Evolutionary conservation across 1,139 yeast species (phyloP).

Genomic region (Nakaseomyces bracarensis): DNA sequence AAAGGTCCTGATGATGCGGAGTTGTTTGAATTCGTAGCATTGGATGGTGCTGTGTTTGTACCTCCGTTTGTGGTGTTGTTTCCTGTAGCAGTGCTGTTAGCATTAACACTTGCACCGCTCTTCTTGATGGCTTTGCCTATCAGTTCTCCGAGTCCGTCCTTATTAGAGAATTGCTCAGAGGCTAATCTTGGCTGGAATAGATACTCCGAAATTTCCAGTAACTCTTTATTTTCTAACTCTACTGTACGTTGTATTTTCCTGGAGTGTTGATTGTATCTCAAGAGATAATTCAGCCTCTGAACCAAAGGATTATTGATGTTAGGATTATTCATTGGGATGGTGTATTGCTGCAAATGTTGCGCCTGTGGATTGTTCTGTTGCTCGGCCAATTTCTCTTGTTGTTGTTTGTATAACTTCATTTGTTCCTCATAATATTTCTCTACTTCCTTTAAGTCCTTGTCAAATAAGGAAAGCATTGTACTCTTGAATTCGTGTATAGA

Average conservation of each 20-base stretch:
- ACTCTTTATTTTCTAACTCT: slow-evolving; percentile 21
- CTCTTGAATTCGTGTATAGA: slow-evolving; percentile 30
- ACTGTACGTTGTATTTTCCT: slow-evolving; percentile 13
- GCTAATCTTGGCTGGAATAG: slow-evolving; percentile 25
- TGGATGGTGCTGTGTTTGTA: background rate
- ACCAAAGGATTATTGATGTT: slow-evolving; percentile 20
- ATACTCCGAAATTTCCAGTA: slow-evolving; percentile 23
- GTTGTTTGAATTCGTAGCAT: slow-evolving; percentile 9
- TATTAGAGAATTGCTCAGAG: slow-evolving; percentile 15
- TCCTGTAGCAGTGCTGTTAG: slow-evolving; percentile 9
- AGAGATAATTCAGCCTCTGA: slow-evolving; percentile 20
- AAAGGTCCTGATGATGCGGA: slow-evolving; percentile 14
- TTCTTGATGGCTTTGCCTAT: slow-evolving; percentile 25
- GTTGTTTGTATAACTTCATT: slow-evolving; percentile 16
- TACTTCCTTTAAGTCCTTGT: slow-evolving; percentile 24
- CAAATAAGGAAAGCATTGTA: slow-evolving; percentile 25
- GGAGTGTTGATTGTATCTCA: slow-evolving; percentile 11
- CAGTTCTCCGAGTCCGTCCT: slow-evolving; percentile 26
- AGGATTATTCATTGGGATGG: slow-evolving; percentile 5
- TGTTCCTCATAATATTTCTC: slow-evolving; percentile 25
- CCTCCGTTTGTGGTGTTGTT: background rate
- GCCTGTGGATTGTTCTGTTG: slow-evolving; percentile 13
- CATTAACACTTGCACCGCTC: slow-evolving; percentile 25
- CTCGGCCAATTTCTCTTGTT: slow-evolving; percentile 15
- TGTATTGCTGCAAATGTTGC: slow-evolving; percentile 12